Conservation (phyloP, 148 eudicot species). For the Mesembryanthemum crystallinum region DNA sequence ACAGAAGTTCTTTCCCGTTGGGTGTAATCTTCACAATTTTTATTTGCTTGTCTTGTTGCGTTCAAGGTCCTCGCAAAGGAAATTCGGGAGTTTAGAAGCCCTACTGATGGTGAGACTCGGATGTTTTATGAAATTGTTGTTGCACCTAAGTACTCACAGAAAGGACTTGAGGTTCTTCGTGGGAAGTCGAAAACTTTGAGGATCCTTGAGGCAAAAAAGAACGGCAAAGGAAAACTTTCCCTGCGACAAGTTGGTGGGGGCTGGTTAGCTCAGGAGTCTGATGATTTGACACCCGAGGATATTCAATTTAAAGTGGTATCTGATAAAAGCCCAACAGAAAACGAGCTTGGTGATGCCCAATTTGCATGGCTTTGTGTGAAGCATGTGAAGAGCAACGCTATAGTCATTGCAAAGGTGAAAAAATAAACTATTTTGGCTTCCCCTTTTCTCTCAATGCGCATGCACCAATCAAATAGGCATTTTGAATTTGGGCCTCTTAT, state of each 20-base stretch:
- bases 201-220: constrained; percentile 91
- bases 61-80: constrained; percentile 82
- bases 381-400: constrained; percentile 99
- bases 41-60: constrained; percentile 1
- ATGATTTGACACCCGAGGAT: constrained; percentile 80
- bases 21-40: neutral
- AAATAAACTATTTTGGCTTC: neutral
- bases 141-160: constrained; percentile 76
- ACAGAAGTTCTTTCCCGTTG: neutral
- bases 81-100: constrained; percentile 90
- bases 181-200: constrained; percentile 95
- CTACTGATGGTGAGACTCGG: constrained; percentile 91
- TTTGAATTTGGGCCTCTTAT: no score
- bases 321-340: constrained; percentile 53
- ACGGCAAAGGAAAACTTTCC: constrained; percentile 75
- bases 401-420: constrained; percentile 91
- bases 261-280: constrained; percentile 93
- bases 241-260: constrained; percentile 96
- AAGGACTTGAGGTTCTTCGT: constrained; percentile 91
- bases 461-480: no score
- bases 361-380: constrained; percentile 98
- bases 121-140: constrained; percentile 99
- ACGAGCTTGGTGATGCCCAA: constrained; percentile 76
- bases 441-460: neutral
- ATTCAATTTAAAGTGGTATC: constrained; percentile 67